Conservation (phyloP, 345 rosid genomes). For the Gossypium mustelinum region DNA sequence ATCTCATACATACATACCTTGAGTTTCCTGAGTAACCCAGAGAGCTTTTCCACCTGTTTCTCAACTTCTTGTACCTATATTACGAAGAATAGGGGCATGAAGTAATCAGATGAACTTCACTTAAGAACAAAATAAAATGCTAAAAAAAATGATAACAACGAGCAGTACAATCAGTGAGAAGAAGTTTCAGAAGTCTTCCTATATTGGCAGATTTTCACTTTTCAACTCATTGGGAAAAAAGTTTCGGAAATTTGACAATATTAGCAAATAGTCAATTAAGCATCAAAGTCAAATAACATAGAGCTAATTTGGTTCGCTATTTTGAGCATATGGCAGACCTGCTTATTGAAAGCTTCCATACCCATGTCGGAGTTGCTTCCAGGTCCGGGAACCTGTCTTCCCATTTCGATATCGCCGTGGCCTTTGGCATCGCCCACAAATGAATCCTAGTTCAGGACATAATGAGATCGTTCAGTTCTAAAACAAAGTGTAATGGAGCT, state of each 20-base stretch:
- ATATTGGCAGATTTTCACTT: background rate
- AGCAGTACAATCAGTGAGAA: background rate
- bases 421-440: constrained; percentile 36
- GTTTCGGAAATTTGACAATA: no score
- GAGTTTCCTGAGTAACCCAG: constrained; percentile 47
- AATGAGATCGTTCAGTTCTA: background rate
- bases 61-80: constrained; percentile 61
- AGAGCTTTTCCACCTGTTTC: constrained; percentile 51
- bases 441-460: constrained; percentile 40
- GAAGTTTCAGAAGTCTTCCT: background rate
- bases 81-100: constrained; percentile 11
- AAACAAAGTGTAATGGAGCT: background rate
- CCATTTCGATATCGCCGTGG: constrained; percentile 59
- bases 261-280: background rate
- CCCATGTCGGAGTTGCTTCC: constrained; percentile 53
- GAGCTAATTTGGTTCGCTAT: background rate
- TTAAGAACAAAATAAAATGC: background rate
- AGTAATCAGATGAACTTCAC: background rate
- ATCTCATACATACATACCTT: constrained; percentile 37
- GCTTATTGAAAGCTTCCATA: constrained; percentile 62
- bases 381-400: constrained; percentile 32
- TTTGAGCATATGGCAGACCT: constrained; percentile 29
- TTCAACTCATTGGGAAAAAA: background rate
- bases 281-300: background rate
- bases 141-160: no score